Percentiles rank a stretch among this genome's conserved stretches.
Evolutionary conservation across 176 grass and related monocot species (phyloP).

Genomic region (Triticum aestivum): IWGSC_CS_RefSeq_v2.1 NC_057813.1:617641577-617642076

Average conservation of each 20-base stretch:
- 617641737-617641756: slow-evolving; percentile 79
- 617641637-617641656: slow-evolving; percentile 96
- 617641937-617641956: background rate
- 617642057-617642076: background rate
- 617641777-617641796: background rate
- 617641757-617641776: slow-evolving; percentile 51
- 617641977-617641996: background rate
- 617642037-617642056: background rate
- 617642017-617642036: background rate
- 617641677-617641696: slow-evolving; percentile 84
- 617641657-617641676: slow-evolving; percentile 57
- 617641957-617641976: background rate
- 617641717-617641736: slow-evolving; percentile 87
- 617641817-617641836: background rate
- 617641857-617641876: background rate
- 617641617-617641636: background rate
- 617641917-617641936: background rate
- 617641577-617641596: background rate
- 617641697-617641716: slow-evolving; percentile 91
- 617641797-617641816: slow-evolving; percentile 19
- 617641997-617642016: background rate
- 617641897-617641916: background rate
- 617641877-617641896: slow-evolving; percentile 1
- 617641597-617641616: too few relatives aligned
- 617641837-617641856: slow-evolving; percentile 16